Percentiles rank a stretch among this genome's conserved stretches.
These are phyloP conservation scores for Clavispora vitiphila DNA, from an alignment of 805 yeast species.

Conservation along the genomic window DNA sequence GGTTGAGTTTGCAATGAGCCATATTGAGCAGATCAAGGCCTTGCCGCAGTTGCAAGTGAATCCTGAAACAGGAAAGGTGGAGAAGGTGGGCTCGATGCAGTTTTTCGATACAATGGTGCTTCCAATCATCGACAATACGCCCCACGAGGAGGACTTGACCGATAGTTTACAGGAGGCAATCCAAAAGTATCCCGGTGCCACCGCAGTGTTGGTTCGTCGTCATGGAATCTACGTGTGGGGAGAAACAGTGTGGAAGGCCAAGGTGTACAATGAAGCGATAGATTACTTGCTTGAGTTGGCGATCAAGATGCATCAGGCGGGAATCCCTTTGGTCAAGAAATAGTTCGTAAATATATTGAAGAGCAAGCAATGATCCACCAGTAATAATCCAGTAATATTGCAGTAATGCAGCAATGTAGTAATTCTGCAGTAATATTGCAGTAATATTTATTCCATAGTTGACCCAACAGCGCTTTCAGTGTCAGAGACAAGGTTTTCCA, in stretches of 20 bases:
- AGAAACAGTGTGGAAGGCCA: slow-evolving; percentile 85
- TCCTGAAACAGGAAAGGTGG: slow-evolving; percentile 33
- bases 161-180: slow-evolving; percentile 62
- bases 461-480: too few species aligned
- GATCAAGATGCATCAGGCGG: slow-evolving; percentile 70
- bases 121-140: slow-evolving; percentile 88
- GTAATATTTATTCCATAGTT: too few species aligned
- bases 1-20: slow-evolving; percentile 66
- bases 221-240: slow-evolving; percentile 99
- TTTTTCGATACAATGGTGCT: slow-evolving; percentile 71
- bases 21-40: slow-evolving; percentile 91
- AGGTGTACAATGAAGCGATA: slow-evolving; percentile 86
- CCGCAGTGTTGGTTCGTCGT: slow-evolving; percentile 85
- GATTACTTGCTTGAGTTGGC: slow-evolving; percentile 86
- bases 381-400: too few species aligned
- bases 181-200: slow-evolving; percentile 63
- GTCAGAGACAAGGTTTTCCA: too few species aligned
- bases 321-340: slow-evolving; percentile 46
- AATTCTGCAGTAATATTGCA: too few species aligned
- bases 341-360: too few species aligned
- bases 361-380: too few species aligned
- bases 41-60: slow-evolving; percentile 51
- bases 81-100: slow-evolving; percentile 62
- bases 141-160: slow-evolving; percentile 80
- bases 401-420: too few species aligned